Base-by-base conservation (phyloP, 2,329 filamentous ascomycete genomes). In the Raffaelea albimanens region DNA sequence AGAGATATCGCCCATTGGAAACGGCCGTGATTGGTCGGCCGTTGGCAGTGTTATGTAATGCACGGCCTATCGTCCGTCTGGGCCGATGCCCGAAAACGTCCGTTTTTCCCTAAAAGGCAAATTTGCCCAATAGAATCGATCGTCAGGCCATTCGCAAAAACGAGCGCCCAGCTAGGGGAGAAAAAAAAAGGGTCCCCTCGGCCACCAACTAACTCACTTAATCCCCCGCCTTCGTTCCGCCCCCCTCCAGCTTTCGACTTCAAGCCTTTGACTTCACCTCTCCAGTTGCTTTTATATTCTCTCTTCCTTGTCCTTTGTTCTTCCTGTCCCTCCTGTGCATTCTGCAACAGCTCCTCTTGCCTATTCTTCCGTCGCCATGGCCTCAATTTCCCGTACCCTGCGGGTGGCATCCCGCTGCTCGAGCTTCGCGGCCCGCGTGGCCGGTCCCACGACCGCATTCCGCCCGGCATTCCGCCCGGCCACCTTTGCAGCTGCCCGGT, bases 301-400 rank as follows among this genome's bases (percentile, higher is more conserved):
- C 44, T 36, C 21, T 16, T 2, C 25, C n/a, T 11, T 16, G 34
- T 20, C 16, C 25, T 14, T 16, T n/a, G 14, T 16, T n/a, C 33
- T 36, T 38, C 41, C 33, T 43, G 4, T 31, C 29, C 31, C 38
- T 21, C 5, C n/a, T 25, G 38, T 38, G 19, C 11, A n/a, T 18
- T 7, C 25, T 29, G 25, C 25, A 7, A 7, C 13, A 20, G 13
- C 20, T 40, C 34, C 19, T 42, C 7, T 13, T 23, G 7, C 31
- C 22, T 22, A 25, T 29, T 16, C 40, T 25, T 16, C 20, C 34
- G 29, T 50, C 60, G 66, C 60, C 65, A 80, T 80, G 77, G 76
- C 78, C 56, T 81, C 78, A 67, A 75, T 83, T 66, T 71, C 73
- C 60, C 71, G 76, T 58, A 72, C 71, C 61, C 62, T 78, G 54